Conservation (phyloP, 495 filamentous ascomycete genomes). For the Penicillium angulare region DNA sequence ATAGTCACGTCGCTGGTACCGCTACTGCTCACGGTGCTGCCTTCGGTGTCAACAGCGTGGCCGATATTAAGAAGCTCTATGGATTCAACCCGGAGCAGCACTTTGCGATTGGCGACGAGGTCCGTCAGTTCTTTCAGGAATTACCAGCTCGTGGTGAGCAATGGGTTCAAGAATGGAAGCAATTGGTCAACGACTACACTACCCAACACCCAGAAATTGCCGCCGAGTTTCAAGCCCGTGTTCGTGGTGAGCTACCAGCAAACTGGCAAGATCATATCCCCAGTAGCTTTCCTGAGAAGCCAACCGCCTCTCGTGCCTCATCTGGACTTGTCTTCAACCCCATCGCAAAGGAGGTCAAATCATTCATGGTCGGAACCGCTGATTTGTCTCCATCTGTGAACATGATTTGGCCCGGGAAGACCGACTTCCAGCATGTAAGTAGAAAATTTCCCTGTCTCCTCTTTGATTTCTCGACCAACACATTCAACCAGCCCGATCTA, state of each 20-base stretch:
- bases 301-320: constrained; percentile 50
- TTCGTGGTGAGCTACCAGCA: constrained; percentile 43
- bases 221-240: constrained; percentile 44
- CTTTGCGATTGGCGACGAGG: constrained; percentile 46
- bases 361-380: constrained; percentile 59
- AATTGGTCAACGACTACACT: constrained; percentile 41
- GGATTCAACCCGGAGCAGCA: constrained; percentile 45
- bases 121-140: constrained; percentile 50
- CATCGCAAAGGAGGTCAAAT: constrained; percentile 41
- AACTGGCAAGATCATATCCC: constrained; percentile 48
- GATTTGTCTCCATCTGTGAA: constrained; percentile 58
- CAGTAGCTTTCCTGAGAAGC: constrained; percentile 40
- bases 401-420: constrained; percentile 54
- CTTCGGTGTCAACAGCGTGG: constrained; percentile 46
- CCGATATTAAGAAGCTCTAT: constrained; percentile 45
- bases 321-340: constrained; percentile 52
- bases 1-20: constrained; percentile 48
- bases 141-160: constrained; percentile 36
- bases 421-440: constrained; percentile 53
- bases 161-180: constrained; percentile 45
- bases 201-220: constrained; percentile 44
- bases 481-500: constrained; percentile 33
- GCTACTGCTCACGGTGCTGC: constrained; percentile 53
- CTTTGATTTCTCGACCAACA: neutral
- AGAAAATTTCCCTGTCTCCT: neutral